Evolutionary conservation across 2,329 filamentous ascomycete species (phyloP), one percentile per base, ranked within the genome.

Genomic region (Colletotrichum sublineola): DNA sequence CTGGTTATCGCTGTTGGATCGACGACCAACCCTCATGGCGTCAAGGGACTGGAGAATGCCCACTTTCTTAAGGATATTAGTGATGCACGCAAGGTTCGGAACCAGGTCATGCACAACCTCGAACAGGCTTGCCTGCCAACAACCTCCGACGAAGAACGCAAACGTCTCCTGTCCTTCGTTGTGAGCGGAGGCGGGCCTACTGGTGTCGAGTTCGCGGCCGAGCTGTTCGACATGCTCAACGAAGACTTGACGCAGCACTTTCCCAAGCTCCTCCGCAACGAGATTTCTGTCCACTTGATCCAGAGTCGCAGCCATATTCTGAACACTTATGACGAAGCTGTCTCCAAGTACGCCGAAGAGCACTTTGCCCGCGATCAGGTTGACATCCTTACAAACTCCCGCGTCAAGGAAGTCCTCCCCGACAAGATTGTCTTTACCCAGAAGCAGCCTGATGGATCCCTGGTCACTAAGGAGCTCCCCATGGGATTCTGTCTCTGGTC

Each of bases 401-500:
- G 96, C 73, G 96, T 99, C 29, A 94, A 95, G 82, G 96, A 98
- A 81, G 95, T 99, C 20, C 88, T 88, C 55, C 81, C 89, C 0
- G 94, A 98, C 81, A 93, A 90, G 78, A 97, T 99, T 73, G 83
- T 97, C 33, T 99, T 97, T 83, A 93, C 92, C 0, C 95, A 99
- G 81, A 92, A 94, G 78, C 86, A 87, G 61, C 89, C 93, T 4
- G 86, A 94, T 66, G 95, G 94, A 55, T 89, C 90, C 40, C 82
- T 91, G 0, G 77, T 97, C n/a, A 93, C 91, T 33, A 99, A 99
- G 81, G 96, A 99, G 78, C 90, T 99, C 0, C 96, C 96, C 0
- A 95, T 94, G 86, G 96, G 95, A 38, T 97, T 99, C 84, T 98
- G 96, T 77, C 87, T 99, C 18, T 99, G 96, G 96, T 98, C 96